phyloP scores from a whole-genome alignment of 208 protist species.

The Leishmania amazonensis region DNA sequence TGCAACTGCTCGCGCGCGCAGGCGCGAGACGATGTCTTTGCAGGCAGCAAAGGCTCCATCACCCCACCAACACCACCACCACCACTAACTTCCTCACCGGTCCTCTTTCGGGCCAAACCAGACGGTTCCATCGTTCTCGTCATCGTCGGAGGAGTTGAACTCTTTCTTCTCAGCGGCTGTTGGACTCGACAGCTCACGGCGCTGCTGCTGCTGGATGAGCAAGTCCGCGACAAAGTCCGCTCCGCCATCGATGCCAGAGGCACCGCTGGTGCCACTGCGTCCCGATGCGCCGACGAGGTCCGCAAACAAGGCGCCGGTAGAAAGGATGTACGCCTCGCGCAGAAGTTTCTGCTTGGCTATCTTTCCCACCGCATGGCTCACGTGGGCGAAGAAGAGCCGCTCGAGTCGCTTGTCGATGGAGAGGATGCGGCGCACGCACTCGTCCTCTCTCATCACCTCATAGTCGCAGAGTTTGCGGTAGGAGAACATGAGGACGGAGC shows the following conservation, averaged over 20 bases:
- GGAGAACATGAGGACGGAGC: slow-evolving; percentile 52
- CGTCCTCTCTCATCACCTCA: slow-evolving; percentile 43
- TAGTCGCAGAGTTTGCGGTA: slow-evolving; percentile 77
- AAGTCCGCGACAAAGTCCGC: slow-evolving; percentile 22
- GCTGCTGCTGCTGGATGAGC: slow-evolving; percentile 28
- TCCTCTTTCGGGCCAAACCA: slow-evolving; percentile 14
- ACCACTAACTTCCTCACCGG: neutral
- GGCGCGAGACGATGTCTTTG: neutral
- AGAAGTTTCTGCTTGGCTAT: slow-evolving; percentile 50
- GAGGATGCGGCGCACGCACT: slow-evolving; percentile 49
- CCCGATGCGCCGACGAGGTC: slow-evolving; percentile 19
- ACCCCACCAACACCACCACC: neutral
- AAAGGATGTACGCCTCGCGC: slow-evolving; percentile 59
- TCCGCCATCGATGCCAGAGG: slow-evolving; percentile 7
- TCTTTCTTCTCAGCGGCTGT: slow-evolving; percentile 7
- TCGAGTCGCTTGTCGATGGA: slow-evolving; percentile 73
- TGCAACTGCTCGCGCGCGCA: neutral
- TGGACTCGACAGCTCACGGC: neutral
- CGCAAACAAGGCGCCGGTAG: slow-evolving; percentile 52
- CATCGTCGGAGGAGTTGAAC: slow-evolving; percentile 29
- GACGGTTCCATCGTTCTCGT: slow-evolving; percentile 11
- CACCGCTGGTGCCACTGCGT: slow-evolving; percentile 5
- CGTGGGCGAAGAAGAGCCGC: slow-evolving; percentile 44
- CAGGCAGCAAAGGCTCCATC: too few species aligned
- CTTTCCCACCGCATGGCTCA: slow-evolving; percentile 58